Evolutionary conservation across 129 eudicot species (phyloP).

Genomic region (Flaveria brownii): DNA sequence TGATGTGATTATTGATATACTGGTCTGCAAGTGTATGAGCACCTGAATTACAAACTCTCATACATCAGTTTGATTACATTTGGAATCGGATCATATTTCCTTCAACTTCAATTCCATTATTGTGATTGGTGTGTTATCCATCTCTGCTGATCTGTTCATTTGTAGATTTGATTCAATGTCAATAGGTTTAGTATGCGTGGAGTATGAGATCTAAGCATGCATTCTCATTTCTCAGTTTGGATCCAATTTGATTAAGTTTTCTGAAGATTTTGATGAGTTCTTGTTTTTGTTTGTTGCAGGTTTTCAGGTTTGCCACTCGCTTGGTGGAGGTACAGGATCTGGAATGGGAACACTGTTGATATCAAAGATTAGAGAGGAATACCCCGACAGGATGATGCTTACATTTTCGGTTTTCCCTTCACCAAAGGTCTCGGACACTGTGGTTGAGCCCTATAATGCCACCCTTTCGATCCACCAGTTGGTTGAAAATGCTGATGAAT

Average conservation of each 20-base stretch:
- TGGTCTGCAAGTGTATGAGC: no score
- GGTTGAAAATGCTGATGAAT: slow-evolving; percentile 17
- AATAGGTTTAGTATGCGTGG: no score
- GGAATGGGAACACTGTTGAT: slow-evolving; percentile 14
- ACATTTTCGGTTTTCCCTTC: slow-evolving; percentile 18
- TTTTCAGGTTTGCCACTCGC: slow-evolving; percentile 15
- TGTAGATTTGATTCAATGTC: background rate
- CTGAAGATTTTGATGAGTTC: background rate
- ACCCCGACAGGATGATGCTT: slow-evolving; percentile 13
- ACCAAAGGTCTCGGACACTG: slow-evolving; percentile 7
- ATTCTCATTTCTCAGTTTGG: background rate
- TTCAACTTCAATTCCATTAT: background rate
- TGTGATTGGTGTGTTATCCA: background rate
- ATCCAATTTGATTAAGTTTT: background rate
- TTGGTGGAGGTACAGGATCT: slow-evolving; percentile 10
- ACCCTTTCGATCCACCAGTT: slow-evolving; percentile 7
- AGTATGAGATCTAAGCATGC: background rate
- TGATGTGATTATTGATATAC: no score
- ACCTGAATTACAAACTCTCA: no score
- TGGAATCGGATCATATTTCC: no score
- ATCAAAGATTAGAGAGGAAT: slow-evolving; percentile 12
- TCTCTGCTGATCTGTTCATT: background rate
- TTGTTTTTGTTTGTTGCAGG: background rate
- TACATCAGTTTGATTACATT: no score
- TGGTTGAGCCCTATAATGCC: slow-evolving; percentile 14